A percentile compares a stretch with the other conserved stretches of the same genome.
Conservation (phyloP, 2,329 filamentous ascomycete genomes). For the Blumeriella jaapii region DNA sequence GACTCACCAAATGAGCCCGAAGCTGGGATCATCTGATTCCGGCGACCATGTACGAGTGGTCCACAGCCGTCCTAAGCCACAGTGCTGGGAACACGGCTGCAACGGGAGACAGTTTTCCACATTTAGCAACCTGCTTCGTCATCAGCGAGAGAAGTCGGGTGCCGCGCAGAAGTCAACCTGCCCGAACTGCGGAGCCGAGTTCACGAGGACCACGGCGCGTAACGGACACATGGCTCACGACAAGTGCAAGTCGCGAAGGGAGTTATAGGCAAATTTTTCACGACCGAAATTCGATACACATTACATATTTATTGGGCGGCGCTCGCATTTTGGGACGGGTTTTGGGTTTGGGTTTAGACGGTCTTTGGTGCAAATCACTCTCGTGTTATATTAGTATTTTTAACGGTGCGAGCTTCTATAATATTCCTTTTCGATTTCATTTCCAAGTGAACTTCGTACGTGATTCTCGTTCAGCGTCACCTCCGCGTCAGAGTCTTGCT, state of each 20-base stretch:
- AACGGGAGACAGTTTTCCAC: conserved; percentile 93
- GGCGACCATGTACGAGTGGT: conserved; percentile 52
- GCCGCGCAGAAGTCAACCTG: conserved; percentile 82
- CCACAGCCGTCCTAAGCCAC: conserved; percentile 76
- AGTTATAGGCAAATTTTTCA: conserved; percentile 27
- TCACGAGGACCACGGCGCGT: conserved; percentile 76
- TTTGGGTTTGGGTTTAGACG: not conserved
- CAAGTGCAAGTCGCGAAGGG: conserved; percentile 73
- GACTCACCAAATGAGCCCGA: conserved; percentile 27
- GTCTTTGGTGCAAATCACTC: too few relatives aligned
- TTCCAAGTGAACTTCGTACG: too few relatives aligned
- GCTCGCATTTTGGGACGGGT: conserved; percentile 6
- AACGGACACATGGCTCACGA: conserved; percentile 82
- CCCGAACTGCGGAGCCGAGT: conserved; percentile 84
- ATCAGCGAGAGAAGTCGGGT: conserved; percentile 90
- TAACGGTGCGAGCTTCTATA: too few relatives aligned
- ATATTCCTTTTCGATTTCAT: too few relatives aligned
- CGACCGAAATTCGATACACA: conserved; percentile 1
- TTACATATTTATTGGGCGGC: conserved; percentile 10
- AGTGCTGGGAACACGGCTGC: conserved; percentile 96
- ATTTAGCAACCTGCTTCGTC: conserved; percentile 85
- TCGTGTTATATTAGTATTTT: too few relatives aligned
- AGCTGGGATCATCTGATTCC: conserved; percentile 30
- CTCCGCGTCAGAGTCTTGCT: too few relatives aligned
- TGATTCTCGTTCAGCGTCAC: too few relatives aligned